A percentile compares a stretch with the other conserved stretches of the same genome.
phyloP scores from a whole-genome alignment of 768 basidiomycete genomes.

The Strobilomyces echinocephalus region DNA sequence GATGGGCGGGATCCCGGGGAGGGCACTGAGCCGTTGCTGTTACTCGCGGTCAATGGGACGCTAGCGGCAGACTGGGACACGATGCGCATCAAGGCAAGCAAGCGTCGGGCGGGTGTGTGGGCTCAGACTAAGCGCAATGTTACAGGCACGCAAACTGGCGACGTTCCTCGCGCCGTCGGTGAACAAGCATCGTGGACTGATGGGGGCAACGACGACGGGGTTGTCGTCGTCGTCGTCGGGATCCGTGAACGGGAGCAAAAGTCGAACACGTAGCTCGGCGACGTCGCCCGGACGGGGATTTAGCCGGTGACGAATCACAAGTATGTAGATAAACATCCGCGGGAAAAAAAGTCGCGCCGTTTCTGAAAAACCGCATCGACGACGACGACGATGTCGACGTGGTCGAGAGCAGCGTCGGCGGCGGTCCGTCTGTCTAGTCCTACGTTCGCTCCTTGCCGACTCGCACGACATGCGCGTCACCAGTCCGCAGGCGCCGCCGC shows the following conservation, averaged over 20 bases:
- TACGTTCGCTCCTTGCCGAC: not conserved
- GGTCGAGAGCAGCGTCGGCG: conserved; percentile 13
- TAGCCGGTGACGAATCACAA: conserved; percentile 1
- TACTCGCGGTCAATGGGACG: conserved; percentile 65
- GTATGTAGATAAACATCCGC: conserved; percentile 12
- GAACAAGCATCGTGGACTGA: conserved; percentile 32
- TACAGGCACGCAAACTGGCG: conserved; percentile 31
- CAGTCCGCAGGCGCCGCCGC: conserved; percentile 41
- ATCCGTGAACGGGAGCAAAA: conserved; percentile 17
- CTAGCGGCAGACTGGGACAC: conserved; percentile 61
- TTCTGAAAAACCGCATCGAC: not conserved
- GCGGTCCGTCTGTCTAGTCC: conserved; percentile 14
- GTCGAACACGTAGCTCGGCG: conserved; percentile 24
- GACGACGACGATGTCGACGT: conserved; percentile 20
- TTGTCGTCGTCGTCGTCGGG: not conserved
- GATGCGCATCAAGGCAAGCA: conserved; percentile 55
- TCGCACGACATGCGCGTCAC: conserved; percentile 28
- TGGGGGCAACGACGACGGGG: conserved; percentile 12
- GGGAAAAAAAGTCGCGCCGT: conserved; percentile 19
- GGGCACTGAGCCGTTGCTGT: conserved; percentile 48
- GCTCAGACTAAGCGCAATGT: not conserved
- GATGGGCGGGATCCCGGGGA: conserved; percentile 25
- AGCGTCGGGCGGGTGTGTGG: not conserved
- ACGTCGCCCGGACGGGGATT: conserved; percentile 27
- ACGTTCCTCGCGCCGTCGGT: conserved; percentile 34